Base-by-base conservation (phyloP, 169 alveolate genomes). In the Amoebophrya sp. region DNA sequence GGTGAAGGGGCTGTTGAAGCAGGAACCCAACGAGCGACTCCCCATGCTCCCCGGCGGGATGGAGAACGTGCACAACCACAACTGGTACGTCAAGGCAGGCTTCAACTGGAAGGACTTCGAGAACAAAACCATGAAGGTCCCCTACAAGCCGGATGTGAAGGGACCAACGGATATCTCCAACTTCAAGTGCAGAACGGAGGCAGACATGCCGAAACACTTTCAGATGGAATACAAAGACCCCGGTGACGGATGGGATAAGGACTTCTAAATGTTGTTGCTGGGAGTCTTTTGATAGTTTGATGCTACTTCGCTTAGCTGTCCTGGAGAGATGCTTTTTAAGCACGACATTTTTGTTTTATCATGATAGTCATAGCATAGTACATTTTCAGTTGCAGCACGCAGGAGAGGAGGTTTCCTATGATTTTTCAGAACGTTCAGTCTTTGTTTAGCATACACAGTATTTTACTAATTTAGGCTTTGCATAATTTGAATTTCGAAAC, bases 131-230 rank as follows among this genome's bases (percentile, higher is more conserved):
- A 66, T 66, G 83, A 7, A 25, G 12, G 83, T 66, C 35, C 83
- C 83, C 10, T 66, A 66, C 83, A 66, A 66, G 83, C 83, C 83
- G 18, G 83, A 66, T 25, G 83, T 66, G 2, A 66, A 66, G 32
- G 83, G 83, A 18, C 83, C 83, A 7, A 66, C 83, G 32, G 83
- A 66, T 66, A 18, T 66, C 83, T 7, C 32, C 83, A 66, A 66
- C 83, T 66, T 66, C 83, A 66, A 66, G 35, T 66, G 83, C 83
- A 18, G 83, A 66, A 66, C 83, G 1, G 83, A 66, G 32, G 12
- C 83, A 25, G 83, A 66, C 83, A 66, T 66, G 83, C 83, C 83
- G 39, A 66, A 66, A n/a, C 83, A 66, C 83, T 66, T 66, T 25
- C 29, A 66, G 39, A 66, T 66, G 83, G 83, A 7, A 18, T 66